Evolutionary conservation across 2,329 filamentous ascomycete genomes (phyloP), one percentile per base, ranked within the genome.

Genomic region (Fusarium sp.): DNA sequence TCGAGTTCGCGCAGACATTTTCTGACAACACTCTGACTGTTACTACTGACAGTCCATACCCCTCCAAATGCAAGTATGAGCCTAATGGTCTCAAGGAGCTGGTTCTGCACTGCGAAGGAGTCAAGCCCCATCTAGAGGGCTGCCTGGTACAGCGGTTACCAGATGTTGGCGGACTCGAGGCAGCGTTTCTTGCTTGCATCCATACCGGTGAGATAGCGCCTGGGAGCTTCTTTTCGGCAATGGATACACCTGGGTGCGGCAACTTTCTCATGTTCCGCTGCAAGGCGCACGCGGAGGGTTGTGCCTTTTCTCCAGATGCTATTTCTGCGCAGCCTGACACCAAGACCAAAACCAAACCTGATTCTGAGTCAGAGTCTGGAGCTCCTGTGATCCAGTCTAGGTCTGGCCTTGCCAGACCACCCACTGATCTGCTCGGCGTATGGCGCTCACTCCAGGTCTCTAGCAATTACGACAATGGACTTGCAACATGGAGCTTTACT

Each of bases 201-300:
- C 58, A 60, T 3, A 60, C 52, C 6, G 52, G 52, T 1, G 18
- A n/a, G 1, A 25, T 54, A 1, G 52, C 52, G 7, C 58, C 58
- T 1, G 10, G 12, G 7, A 60, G 52, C 2, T 58, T 60, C 52
- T 60, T 30, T 10, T 16, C 58, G 7, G 58, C 52, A 5, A 60
- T 60, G 43, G 58, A 60, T 8, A 59, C 32, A 15, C 52, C 58
- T 47, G 52, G 52, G 2, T 58, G 42, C 0, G 52, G 52, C 0
- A 60, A 47, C 32, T 47, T 60, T 58, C 52, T 60, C 5, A 60
- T 58, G 43, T 60, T 60, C 25, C 58, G 43, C 8, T 58, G 52
- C 0, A 60, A 60, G 11, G 8, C 20, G 3, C 46, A 53, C 3
- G 25, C 20, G 2, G 8, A 11, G 14, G 43, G 32, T 2, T 47